Percentiles rank a stretch among this genome's conserved stretches.
phyloP scores from a whole-genome alignment of 352 stramenopile genomes.

The Globisporangium spinosum region DNA sequence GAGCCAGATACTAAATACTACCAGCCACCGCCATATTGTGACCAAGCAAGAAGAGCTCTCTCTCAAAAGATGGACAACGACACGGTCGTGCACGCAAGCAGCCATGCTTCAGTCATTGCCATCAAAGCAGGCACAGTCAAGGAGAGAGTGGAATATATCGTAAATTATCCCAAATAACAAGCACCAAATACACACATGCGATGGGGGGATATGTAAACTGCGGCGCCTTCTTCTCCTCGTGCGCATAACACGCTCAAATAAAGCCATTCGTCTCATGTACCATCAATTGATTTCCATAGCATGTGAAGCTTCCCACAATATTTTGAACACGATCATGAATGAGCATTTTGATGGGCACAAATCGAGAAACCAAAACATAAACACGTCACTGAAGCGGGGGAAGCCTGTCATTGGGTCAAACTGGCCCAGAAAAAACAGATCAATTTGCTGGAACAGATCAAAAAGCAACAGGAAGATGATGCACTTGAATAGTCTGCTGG shows the following conservation, averaged over 20 bases:
- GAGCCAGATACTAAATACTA: not conserved
- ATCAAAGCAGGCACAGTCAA: not conserved
- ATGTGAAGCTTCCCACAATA: not conserved
- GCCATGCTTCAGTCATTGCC: not conserved
- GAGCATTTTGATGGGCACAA: not conserved
- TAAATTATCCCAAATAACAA: conserved; percentile 1
- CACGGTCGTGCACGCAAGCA: conserved; percentile 3
- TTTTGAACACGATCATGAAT: not conserved
- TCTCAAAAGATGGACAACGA: not conserved
- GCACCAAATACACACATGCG: not conserved
- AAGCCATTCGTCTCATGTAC: not conserved
- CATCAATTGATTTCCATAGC: not conserved
- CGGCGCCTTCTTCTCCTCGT: not conserved
- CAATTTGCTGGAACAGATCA: not conserved
- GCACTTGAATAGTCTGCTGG: conserved; percentile 3
- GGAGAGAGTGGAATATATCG: not conserved
- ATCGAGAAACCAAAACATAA: not conserved
- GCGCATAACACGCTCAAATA: not conserved
- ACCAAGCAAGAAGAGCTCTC: not conserved
- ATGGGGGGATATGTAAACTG: not conserved
- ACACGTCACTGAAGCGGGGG: not conserved
- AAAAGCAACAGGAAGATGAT: conserved; percentile 9
- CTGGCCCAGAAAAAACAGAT: not conserved
- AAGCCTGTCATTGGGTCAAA: not conserved
- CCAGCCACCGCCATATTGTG: not conserved